Conservation (phyloP, 23 red algal genomes). For the Cyanidium caldarium region DNA sequence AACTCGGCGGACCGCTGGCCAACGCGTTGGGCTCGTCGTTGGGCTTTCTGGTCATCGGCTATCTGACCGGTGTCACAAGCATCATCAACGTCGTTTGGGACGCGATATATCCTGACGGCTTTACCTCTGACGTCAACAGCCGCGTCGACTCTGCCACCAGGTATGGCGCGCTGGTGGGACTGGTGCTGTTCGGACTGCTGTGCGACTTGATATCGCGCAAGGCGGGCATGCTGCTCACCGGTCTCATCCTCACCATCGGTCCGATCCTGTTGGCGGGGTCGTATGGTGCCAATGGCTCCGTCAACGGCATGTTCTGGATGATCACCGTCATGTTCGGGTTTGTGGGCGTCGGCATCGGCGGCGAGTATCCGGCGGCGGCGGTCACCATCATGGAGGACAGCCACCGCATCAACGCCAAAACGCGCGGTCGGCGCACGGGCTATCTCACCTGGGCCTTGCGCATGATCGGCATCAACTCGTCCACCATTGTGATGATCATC, state of each 20-base stretch:
- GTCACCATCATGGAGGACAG: not conserved
- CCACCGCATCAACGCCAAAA: not conserved
- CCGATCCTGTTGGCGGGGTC: not conserved
- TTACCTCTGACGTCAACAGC: not conserved
- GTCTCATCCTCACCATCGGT: not conserved
- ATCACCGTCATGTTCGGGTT: conserved; percentile 3
- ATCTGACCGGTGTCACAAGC: too few relatives aligned
- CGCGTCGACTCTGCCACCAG: not conserved
- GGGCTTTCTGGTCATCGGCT: too few relatives aligned
- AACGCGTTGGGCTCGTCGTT: too few relatives aligned
- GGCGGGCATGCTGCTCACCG: not conserved
- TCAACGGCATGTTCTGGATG: not conserved
- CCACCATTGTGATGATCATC: not conserved
- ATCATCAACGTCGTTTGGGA: too few relatives aligned
- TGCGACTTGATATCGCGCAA: not conserved
- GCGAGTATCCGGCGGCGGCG: not conserved
- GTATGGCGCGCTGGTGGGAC: not conserved
- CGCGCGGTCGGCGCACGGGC: not conserved
- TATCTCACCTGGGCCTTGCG: not conserved
- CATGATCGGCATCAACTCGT: not conserved
- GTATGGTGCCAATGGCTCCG: conserved; percentile 2
- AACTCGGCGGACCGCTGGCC: too few relatives aligned
- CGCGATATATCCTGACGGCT: too few relatives aligned
- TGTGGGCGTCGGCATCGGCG: not conserved
- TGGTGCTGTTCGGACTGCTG: not conserved